Conservation (phyloP, 345 rosid genomes). For the Citropsis articulata region DNA sequence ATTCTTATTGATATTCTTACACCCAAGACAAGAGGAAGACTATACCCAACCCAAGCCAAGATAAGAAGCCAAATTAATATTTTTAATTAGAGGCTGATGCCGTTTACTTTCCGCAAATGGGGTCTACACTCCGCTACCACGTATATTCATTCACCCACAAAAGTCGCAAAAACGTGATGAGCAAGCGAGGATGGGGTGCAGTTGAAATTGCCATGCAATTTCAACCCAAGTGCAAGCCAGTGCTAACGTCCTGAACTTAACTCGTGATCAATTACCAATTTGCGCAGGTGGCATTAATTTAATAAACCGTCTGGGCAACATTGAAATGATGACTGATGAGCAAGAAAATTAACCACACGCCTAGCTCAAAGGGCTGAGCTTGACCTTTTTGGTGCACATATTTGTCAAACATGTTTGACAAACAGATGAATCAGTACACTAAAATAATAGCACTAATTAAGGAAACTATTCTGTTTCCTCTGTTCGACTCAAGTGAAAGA, state of each 20-base stretch:
- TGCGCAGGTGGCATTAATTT: background rate
- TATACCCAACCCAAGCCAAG: too few relatives aligned
- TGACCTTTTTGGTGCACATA: background rate
- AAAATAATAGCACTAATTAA: background rate
- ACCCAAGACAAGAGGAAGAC: too few relatives aligned
- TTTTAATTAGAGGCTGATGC: too few relatives aligned
- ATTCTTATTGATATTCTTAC: too few relatives aligned
- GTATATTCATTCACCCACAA: background rate
- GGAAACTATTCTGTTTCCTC: background rate
- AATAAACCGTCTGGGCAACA: too few relatives aligned
- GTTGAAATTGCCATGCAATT: background rate
- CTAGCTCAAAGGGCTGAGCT: too few relatives aligned
- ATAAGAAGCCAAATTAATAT: background rate
- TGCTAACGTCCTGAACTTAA: background rate
- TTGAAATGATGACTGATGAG: too few relatives aligned
- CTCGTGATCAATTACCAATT: background rate
- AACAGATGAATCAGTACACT: background rate
- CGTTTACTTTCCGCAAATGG: background rate
- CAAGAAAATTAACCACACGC: too few relatives aligned
- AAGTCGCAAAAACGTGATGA: background rate
- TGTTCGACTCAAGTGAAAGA: background rate
- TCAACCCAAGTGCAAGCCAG: background rate
- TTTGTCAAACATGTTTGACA: background rate
- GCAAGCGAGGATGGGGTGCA: background rate
- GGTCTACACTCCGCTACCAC: background rate